Base-by-base conservation (phyloP, 139 green algal genomes). In the Chlorella sorokiniana region DNA sequence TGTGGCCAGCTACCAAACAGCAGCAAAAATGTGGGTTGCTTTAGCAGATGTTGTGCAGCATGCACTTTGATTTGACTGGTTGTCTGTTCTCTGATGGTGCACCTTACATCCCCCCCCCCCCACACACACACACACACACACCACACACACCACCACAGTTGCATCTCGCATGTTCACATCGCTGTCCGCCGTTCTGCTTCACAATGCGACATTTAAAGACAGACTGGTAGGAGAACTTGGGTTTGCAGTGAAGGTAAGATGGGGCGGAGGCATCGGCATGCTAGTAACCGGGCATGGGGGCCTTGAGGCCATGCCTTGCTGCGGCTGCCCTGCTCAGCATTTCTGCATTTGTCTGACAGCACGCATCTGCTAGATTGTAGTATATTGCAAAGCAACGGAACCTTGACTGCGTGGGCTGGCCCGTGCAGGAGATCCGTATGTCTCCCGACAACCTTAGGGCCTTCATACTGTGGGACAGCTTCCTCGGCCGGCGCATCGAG, bases 401-500 rank as follows among this genome's bases (percentile, higher is more conserved):
- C n/a, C n/a, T n/a, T n/a, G n/a, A n/a, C n/a, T 69, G 62, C 18
- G 5, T 33, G 38, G 1, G 2, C 40, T 31, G 68, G 20, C 9
- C 41, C 27, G 1, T 27, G 22, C 45, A 68, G 71, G 76, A 91
- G 41, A 75, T 92, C 3, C 78, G 88, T 1, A 90, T 90, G 84
- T 89, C 88, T 33, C 87, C 88, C 16, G 88, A 92, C 79, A 79
- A 88, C 62, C 48, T 85, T 20, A 92, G 87, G 56, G 88, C 88
- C 23, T 92, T 85, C 54, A 78, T 92, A 1, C 79, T 87, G 37
- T 92, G 88, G 88, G 84, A 89, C 67, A 85, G 59, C 1, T 77
- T 79, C 23, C 42, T 35, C 1, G 78, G 75, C 9, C 44, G 51
- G 29, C 44, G 63, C 23, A 67, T 29, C 2, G 37, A 33, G 6